phyloP scores from a whole-genome alignment of 2,329 filamentous ascomycete species.

The Madurella fahalii region DNA sequence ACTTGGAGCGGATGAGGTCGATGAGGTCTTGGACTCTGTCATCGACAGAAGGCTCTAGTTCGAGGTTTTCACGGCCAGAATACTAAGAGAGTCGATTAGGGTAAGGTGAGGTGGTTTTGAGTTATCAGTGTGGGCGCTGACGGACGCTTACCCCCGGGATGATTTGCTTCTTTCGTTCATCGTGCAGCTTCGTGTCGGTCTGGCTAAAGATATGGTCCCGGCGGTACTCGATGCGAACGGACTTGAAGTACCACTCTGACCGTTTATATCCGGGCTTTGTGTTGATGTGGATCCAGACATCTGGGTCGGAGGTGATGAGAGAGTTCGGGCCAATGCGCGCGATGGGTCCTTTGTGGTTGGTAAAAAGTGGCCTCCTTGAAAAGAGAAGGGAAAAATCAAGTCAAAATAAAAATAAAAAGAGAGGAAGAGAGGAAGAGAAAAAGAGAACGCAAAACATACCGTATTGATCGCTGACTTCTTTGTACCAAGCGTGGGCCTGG shows the following conservation, averaged over 20 bases:
- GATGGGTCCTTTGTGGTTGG: conserved; percentile 16
- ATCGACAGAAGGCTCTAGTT: conserved; percentile 48
- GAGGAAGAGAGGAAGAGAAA: too few species aligned
- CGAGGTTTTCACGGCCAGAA: conserved; percentile 50
- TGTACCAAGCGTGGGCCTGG: conserved; percentile 8
- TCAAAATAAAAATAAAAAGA: too few species aligned
- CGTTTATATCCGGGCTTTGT: conserved; percentile 15
- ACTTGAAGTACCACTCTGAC: conserved; percentile 15
- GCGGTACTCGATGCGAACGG: conserved; percentile 12
- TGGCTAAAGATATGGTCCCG: conserved; percentile 52
- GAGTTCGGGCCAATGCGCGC: conserved; percentile 19
- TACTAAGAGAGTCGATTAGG: conserved; percentile 34
- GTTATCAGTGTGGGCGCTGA: too few species aligned
- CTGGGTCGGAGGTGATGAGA: conserved; percentile 13
- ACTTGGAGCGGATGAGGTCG: conserved; percentile 43
- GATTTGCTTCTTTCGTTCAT: conserved; percentile 44
- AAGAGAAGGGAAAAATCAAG: too few species aligned
- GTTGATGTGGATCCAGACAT: conserved; percentile 19
- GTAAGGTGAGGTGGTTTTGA: background rate
- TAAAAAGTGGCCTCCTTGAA: conserved; percentile 12
- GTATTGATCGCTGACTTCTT: conserved; percentile 7
- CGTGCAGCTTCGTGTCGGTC: conserved; percentile 46
- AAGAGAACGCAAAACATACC: conserved; percentile 18
- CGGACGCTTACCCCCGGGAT: conserved; percentile 42
- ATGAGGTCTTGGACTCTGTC: conserved; percentile 43